Base-by-base conservation (phyloP, 441 rosid genomes). In the Erodium texanum region DNA sequence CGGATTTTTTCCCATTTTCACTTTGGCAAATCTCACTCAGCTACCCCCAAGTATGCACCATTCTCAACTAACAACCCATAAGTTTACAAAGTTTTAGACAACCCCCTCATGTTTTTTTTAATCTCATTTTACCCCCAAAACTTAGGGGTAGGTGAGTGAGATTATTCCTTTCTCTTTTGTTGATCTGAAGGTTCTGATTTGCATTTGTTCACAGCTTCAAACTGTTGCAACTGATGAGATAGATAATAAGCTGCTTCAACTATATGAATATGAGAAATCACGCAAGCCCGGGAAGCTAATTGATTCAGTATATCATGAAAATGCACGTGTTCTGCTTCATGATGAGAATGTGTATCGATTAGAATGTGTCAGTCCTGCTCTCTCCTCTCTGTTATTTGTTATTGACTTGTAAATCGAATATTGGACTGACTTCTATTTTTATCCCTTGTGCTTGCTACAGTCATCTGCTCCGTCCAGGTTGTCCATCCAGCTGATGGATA, bases 271-370 rank as follows among this genome's bases (percentile, higher is more conserved):
- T 77, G 99, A 95, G 84, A 87, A 82, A 74, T 87, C 96, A 54
- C 84, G 97, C 75, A 89, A 81, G 64, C 82, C 81, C 74, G 92
- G 82, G 78, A 86, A 83, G 80, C 80, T 83, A 66, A 65, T 84
- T 15, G 97, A 95, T 71, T 62, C 78, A 36, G 90, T 90, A 75
- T 89, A 87, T 79, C 90, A 89, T 54, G 96, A 86, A 75, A 92
- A 95, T 82, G 80, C 93, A 3, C 89, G 93, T 34, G 87, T 92
- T 64, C 92, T 92, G 73, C 90, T 95, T 67, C 96, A 89, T 5
- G 97, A 92, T 66, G 97, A 95, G 78, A 84, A 84, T 73, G 86
- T 95, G 63, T 92, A 90, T 78, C 95, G 98, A 62, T 77, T 92
- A 24, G 92, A 90, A 87, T 87, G 92, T 79, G 99, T 95, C 85